Base-by-base conservation (phyloP, 805 yeast species). In the Saitoella complicata region DNA sequence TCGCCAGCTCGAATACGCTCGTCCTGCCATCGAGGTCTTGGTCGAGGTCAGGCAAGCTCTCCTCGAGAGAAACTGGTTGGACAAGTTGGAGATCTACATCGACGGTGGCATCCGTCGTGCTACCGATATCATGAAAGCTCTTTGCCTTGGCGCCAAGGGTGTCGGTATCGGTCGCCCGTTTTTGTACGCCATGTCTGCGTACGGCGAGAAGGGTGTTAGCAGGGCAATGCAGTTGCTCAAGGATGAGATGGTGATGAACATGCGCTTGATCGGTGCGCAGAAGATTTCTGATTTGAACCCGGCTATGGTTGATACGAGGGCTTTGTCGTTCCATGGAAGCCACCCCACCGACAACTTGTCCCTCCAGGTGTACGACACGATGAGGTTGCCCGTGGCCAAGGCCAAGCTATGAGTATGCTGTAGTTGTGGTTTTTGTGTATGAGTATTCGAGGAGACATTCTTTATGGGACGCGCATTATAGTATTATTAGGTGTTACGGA, bases 51-150 rank as follows among this genome's bases (percentile, higher is more conserved):
- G 72, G 68, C 77, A 76, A n/a, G 57, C 57, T 13, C 56, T 61
- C 12, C 48, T 55, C 32, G 46, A 49, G 39, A 54, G 54, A 13
- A 55, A 57, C 7, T 52, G 58, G 45, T 49, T 62, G 43, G 63
- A 69, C 39, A 70, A 72, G 47, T 64, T 80, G 42, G 82, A 78
- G 52, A 69, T 81, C 6, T 80, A 65, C 56, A 58, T 82, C 31
- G 91, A 82, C 55, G 91, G 93, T 43, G 91, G 91, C 35, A 67
- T 81, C 31, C 69, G 85, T 49, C 68, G 88, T 53, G 91, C 82
- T 7, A 72, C 85, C 4, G 93, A 82, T 56, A 62, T 82, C n/a
- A 53, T 81, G 42, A 81, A 82, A 55, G 88, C 91, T 0, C 58
- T 82, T 9, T 76, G 83, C 46, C 65, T 81, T 4, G 93, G 91